Evolutionary conservation across 2,329 filamentous ascomycete genomes (phyloP).

Genomic region (Cryphonectria carpinicola): DNA sequence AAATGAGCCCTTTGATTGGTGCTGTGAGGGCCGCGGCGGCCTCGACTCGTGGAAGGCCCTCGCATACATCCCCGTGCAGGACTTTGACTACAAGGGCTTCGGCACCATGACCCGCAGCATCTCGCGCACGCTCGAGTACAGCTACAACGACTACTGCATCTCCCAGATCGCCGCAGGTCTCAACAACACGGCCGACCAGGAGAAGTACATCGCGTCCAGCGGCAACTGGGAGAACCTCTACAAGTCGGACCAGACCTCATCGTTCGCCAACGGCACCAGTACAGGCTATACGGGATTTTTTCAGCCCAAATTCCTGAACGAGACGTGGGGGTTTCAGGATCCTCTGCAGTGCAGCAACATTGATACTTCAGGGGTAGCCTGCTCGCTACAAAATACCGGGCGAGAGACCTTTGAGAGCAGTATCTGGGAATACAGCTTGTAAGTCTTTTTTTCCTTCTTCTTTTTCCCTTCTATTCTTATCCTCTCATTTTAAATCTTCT

Average conservation of each 20-base stretch:
- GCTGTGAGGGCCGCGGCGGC: slow-evolving; percentile 70
- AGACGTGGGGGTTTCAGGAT: slow-evolving; percentile 71
- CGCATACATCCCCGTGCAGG: slow-evolving; percentile 71
- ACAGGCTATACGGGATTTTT: slow-evolving; percentile 73
- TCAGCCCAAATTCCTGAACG: slow-evolving; percentile 69
- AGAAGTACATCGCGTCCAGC: slow-evolving; percentile 63
- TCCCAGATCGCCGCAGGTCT: slow-evolving; percentile 63
- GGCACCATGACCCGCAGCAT: slow-evolving; percentile 72
- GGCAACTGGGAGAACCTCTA: slow-evolving; percentile 71
- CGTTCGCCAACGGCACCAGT: slow-evolving; percentile 51
- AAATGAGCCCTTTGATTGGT: slow-evolving; percentile 71
- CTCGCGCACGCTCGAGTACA: slow-evolving; percentile 76
- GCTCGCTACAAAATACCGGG: slow-evolving; percentile 62
- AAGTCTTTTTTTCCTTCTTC: slow-evolving; percentile 31
- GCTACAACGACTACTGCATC: slow-evolving; percentile 76
- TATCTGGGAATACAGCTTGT: slow-evolving; percentile 75
- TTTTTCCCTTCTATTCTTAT: no score
- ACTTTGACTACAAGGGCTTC: slow-evolving; percentile 68
- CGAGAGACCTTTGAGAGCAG: slow-evolving; percentile 75
- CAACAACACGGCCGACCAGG: slow-evolving; percentile 56
- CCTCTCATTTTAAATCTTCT: neutral
- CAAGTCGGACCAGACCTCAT: slow-evolving; percentile 61
- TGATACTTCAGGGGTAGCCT: slow-evolving; percentile 56
- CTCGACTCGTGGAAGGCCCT: slow-evolving; percentile 72
- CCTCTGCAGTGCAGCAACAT: slow-evolving; percentile 64